Base-by-base conservation (phyloP, 441 rosid species). In the Eugenia klotzschiana region DNA sequence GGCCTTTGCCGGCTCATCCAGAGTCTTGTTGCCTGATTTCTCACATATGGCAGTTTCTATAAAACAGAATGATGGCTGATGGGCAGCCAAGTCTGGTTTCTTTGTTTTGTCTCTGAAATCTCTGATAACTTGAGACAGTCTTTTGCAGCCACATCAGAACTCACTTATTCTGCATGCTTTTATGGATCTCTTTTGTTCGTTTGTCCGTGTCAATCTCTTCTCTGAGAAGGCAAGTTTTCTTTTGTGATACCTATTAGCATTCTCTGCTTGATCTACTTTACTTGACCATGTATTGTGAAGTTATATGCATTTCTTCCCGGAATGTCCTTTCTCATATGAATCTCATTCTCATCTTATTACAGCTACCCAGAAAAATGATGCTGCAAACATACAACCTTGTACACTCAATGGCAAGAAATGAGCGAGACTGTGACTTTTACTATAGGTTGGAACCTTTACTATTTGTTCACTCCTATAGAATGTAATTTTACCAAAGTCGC, bases 141-240 rank as follows among this genome's bases (percentile, higher is more conserved):
- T 91, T 91, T 93, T 94, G 95, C 98, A 97, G 99, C 98, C 98
- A 80, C 98, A 95, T 91, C 99, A 95, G 91, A 97, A 97, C 91
- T 97, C 98, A 26, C 98, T 97, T 84, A 94, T 97, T 84, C 91
- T 96, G 74, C 98, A 97, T 80, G 96, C 98, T 3, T 97, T 97
- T 89, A 97, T 97, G 99, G 98, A 95, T 91, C 95, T 97, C 85
- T 97, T 95, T 88, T 97, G 99, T 88, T 94, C 96, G 82, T 97
- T 95, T 82, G 94, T 94, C 81, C 96, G 97, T 60, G 99, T 94
- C 82, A 97, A 93, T 90, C 94, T 97, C 84, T 94, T 97, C 64
- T 94, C 95, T 20, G 98, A 97, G 93, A 97, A 96, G 99, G 99
- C 89, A 91, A 91, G 91, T 88, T 86, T 22, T 85, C 25, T 64